Evolutionary conservation across 371 early-diverging fungal genomes (phyloP).

Genomic region (Gilbertella persicaria): DNA sequence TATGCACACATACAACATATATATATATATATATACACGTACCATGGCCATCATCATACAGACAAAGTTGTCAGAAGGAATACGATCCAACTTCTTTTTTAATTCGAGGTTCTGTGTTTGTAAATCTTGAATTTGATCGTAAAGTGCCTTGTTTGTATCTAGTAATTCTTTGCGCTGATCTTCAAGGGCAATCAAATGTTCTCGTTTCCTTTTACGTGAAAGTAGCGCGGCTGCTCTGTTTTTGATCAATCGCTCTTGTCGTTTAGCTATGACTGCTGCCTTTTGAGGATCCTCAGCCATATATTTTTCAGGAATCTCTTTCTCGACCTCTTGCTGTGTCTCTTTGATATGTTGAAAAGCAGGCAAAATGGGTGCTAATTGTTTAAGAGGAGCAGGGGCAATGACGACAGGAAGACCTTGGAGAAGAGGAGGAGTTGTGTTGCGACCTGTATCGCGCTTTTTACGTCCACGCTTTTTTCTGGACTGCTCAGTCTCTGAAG

Average conservation of each 20-base stretch:
- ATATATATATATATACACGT: not conserved
- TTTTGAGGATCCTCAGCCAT: constrained; percentile 17
- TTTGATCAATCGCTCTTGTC: constrained; percentile 87
- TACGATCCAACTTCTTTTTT: no score
- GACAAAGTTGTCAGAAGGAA: not conserved
- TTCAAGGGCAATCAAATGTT: constrained; percentile 80
- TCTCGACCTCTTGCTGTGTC: constrained; percentile 4
- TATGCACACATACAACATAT: no score
- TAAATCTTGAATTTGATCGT: not conserved
- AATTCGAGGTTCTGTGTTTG: not conserved
- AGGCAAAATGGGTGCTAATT: constrained; percentile 34
- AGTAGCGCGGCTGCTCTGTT: constrained; percentile 90
- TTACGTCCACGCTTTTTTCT: constrained; percentile 50
- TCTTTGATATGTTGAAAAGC: constrained; percentile 7
- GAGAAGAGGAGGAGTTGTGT: constrained; percentile 2
- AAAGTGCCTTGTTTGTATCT: not conserved
- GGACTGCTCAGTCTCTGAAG: constrained; percentile 30
- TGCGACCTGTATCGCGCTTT: constrained; percentile 30
- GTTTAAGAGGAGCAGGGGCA: not conserved
- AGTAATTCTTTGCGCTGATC: constrained; percentile 13
- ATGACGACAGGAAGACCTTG: constrained; percentile 7
- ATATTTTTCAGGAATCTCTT: not conserved
- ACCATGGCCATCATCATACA: not conserved
- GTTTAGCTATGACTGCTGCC: constrained; percentile 57
- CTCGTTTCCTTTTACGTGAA: constrained; percentile 87